phyloP scores from a whole-genome alignment of 257 asterid species.

The Solanum megistacrolobum region DNA sequence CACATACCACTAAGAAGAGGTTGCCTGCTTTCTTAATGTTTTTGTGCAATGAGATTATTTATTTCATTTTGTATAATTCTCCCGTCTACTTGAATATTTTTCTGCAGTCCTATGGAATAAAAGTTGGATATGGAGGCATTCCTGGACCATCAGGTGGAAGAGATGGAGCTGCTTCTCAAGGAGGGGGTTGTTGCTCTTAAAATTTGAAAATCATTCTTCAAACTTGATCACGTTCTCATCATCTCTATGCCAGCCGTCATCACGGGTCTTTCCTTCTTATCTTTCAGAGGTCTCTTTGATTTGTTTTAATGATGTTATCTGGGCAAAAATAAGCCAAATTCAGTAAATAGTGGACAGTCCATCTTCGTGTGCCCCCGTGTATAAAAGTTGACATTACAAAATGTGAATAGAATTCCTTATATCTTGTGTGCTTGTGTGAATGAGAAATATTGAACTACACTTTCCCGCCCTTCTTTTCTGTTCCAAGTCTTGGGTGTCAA shows the following conservation, averaged over 20 bases:
- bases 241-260: neutral
- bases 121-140: slow-evolving; percentile 79
- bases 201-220: neutral
- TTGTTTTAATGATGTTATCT: neutral
- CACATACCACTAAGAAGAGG: neutral
- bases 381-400: neutral
- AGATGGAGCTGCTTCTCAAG: slow-evolving; percentile 62
- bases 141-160: slow-evolving; percentile 77
- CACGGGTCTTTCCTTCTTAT: neutral
- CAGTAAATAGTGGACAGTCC: neutral
- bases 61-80: neutral
- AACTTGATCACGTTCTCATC: neutral
- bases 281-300: neutral
- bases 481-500: neutral
- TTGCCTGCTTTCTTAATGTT: neutral
- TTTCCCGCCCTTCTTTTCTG: neutral
- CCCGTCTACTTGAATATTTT: neutral
- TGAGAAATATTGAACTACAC: neutral
- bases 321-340: neutral
- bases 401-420: neutral
- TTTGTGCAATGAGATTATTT: neutral
- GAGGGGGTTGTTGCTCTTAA: slow-evolving; percentile 69
- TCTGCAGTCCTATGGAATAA: slow-evolving; percentile 78
- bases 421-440: neutral
- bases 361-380: neutral